Base-by-base conservation (phyloP, 306 rosid species). In the Mimosa bimucronata region DNA sequence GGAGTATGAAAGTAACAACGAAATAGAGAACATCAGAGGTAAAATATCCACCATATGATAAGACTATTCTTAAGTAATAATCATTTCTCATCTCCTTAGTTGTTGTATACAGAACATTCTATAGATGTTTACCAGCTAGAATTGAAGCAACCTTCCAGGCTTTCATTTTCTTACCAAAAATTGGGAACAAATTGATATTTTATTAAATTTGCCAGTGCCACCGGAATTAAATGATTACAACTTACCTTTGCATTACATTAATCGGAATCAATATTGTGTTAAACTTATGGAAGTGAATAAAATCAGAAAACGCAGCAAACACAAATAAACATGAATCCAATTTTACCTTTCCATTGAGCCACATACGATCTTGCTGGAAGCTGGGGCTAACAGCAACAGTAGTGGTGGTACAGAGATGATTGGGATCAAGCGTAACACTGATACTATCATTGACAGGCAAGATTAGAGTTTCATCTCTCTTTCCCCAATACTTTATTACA, bases 401-500 rank as follows among this genome's bases (percentile, higher is more conserved):
- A 86, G 99, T 95, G 45, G 92, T 95, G 6, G 99, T 93, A 74
- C 99, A 95, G 61, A 95, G 97, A 67, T 95, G 98, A 57, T 10
- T 78, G 23, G 98, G 99, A 84, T 95, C 99, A 81, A 95, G 98
- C 58, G 99, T 95, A 9, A 93, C 97, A 66, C 99, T 95, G 73
- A 93, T 95, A 71, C 99, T 95, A 76, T 95, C 99, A 61, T 95
- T 95, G 8, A 95, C 92, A 1, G 99, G 98, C 81, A 95, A 79
- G 79, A 95, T 93, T 7, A 95, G 89, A 64, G 83, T 83, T 81
- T 95, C 99, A 66, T 95, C 98, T 50, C 99, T 87, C 86, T 95
- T 95, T 0, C 99, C 99, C 99, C 99, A 95, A 80, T 95, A 95
- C 85, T 95, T 95, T 70, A 95, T 95, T 30, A 95, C 99, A 18